Base-by-base conservation (phyloP, 805 yeast species). In the Starmerella kuoi region DNA sequence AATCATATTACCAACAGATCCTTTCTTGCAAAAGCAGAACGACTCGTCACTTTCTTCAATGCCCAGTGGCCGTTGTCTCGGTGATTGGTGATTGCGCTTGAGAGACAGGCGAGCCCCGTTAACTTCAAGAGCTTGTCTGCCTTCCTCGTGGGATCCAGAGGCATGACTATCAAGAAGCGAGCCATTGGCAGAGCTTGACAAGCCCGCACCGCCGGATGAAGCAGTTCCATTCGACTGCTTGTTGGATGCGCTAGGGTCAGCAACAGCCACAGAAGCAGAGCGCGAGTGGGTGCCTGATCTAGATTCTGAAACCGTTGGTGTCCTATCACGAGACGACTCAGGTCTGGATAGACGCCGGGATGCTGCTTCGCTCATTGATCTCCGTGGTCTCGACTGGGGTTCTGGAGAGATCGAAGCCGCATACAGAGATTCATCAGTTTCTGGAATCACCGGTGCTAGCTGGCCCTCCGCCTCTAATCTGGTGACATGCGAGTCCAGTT, bases 1-100 rank as follows among this genome's bases (percentile, higher is more conserved):
- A 51, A 88, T 84, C 98, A 88, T 88, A 54, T 79, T 84, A 20
- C 98, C 98, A 62, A 79, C 84, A 0, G 96, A 86, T 0, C 82
- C 93, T 52, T 87, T 85, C 57, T 85, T 93, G 58, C 98, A 88
- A 63, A 82, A 81, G 61, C 98, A 88, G 60, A 88, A 88, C 40
- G 75, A 52, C 23, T 51, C 62, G 38, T 74, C 79, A 44, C 74
- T 77, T 47, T 78, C 85, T 44, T 77, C 82, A 38, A 27, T 9
- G 14, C 37, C 39, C 14, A 42, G 40, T 7, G 45, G 49, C 14
- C 42, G 44, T 30, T 42, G 46, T 15, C 53, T 32, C 25, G 47
- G 40, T 20, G 43, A 35, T 15, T 38, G 26, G 8, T 35, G 42
- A n/a, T 24, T 30, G 20, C 51, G 45, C 30, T 48, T 48, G 22